These are phyloP conservation scores for Syzygium aqueum DNA, from an alignment of 345 rosid species.

Conservation along the genomic window DNA sequence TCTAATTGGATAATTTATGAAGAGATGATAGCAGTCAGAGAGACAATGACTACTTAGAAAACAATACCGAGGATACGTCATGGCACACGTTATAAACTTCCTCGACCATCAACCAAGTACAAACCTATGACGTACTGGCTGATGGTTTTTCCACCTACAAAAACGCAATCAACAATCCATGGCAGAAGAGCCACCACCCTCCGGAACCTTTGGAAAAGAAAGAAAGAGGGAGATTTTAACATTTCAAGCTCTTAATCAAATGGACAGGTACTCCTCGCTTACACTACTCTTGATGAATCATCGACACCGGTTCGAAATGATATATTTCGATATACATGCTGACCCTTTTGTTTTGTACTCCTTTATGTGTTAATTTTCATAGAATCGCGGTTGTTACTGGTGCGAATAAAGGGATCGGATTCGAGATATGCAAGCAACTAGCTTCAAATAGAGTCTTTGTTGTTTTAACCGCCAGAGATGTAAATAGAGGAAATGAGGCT, in stretches of 20 bases:
- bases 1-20: no score
- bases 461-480: no score
- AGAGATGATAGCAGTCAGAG: no score
- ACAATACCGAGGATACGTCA: no score
- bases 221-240: background rate
- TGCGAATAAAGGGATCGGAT: no score
- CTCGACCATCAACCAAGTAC: background rate
- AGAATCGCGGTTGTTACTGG: no score
- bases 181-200: background rate
- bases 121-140: background rate
- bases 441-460: no score
- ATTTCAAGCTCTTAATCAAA: background rate
- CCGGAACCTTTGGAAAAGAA: background rate
- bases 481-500: no score
- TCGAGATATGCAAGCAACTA: no score
- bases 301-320: background rate
- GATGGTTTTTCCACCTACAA: background rate
- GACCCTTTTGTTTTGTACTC: background rate
- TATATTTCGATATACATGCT: background rate
- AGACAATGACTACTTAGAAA: no score
- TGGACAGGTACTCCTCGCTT: background rate
- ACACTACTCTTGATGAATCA: background rate
- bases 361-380: no score
- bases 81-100: background rate
- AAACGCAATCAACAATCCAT: background rate